Evolutionary conservation across 2,329 filamentous ascomycete genomes (phyloP).

Genomic region (Neurospora crassa): DNA sequence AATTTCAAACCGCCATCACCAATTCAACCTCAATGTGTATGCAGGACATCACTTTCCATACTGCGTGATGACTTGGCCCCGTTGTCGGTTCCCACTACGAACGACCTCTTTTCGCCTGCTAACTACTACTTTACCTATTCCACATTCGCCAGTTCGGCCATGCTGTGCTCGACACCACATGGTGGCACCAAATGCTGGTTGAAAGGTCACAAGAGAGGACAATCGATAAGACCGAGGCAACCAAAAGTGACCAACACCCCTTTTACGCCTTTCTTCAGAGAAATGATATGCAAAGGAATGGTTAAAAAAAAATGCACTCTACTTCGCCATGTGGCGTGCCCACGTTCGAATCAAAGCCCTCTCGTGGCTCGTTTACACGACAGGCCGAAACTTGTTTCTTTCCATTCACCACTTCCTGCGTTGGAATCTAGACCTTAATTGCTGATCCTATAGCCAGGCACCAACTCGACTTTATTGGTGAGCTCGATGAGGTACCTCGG

Average conservation of each 20-base stretch:
- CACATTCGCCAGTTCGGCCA: neutral
- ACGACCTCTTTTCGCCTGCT: neutral
- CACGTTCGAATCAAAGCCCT: neutral
- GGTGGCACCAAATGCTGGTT: neutral
- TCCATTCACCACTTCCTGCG: neutral
- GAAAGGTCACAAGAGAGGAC: neutral
- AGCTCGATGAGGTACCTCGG: neutral
- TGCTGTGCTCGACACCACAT: neutral
- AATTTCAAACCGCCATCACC: neutral
- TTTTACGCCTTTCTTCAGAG: neutral
- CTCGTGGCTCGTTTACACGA: neutral
- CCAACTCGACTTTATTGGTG: neutral
- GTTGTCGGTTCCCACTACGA: neutral
- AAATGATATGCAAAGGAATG: too few relatives aligned
- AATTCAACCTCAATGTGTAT: neutral
- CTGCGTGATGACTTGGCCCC: neutral
- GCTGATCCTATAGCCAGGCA: neutral
- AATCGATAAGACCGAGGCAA: neutral
- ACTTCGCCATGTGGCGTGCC: neutral
- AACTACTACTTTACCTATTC: neutral
- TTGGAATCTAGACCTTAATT: neutral
- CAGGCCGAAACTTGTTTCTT: neutral
- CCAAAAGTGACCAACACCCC: neutral
- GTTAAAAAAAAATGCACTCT: neutral
- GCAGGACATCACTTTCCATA: neutral